Evolutionary conservation across 139 green algal genomes (phyloP), one percentile per base, ranked within the genome.

Genomic region (Chlamydomonas sp.): DNA sequence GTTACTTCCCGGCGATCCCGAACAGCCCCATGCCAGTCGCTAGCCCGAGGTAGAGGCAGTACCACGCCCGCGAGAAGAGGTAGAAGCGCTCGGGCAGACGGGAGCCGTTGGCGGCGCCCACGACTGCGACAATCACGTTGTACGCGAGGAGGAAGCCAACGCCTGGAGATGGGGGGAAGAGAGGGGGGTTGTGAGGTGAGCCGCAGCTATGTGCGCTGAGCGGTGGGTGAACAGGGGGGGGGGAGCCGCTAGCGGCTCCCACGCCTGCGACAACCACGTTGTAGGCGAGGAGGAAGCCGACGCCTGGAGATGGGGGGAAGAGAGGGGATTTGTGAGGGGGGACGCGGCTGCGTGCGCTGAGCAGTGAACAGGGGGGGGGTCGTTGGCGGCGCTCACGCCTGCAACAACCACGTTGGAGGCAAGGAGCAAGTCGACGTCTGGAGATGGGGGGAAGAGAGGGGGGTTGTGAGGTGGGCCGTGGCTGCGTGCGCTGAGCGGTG

Each of bases 51-150:
- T 92, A 95, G 3, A 82, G 1, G 13, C 48, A 67, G 36, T 95
- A 95, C 71, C 79, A 83, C 0, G 39, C 84, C 1, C 89, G 65
- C n/a, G 90, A 84, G 67, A 90, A 87, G 13, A 80, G 73, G 35
- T 87, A 88, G 61, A 90, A 89, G 65, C 77, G 74, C 1, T 48
- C 66, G 16, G 88, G 84, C 70, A 94, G 69, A 54, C 62, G 48
- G 36, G 78, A 60, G 2, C 67, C 65, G 62, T 84, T 81, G 26
- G 69, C 2, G 49, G 89, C 29, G 3, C 84, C 81, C n/a, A 87
- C 69, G 0, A 80, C 67, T 1, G 36, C 78, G 22, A 94, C 68
- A 13, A 88, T 69, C 2, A 73, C 34, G 43, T 84, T 88, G 76
- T 88, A 89, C 0, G 77, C 4, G 22, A 93, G 48, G 49, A 88